Conservation (phyloP, 2,329 filamentous ascomycete genomes). For the Alternaria infectoria region DNA sequence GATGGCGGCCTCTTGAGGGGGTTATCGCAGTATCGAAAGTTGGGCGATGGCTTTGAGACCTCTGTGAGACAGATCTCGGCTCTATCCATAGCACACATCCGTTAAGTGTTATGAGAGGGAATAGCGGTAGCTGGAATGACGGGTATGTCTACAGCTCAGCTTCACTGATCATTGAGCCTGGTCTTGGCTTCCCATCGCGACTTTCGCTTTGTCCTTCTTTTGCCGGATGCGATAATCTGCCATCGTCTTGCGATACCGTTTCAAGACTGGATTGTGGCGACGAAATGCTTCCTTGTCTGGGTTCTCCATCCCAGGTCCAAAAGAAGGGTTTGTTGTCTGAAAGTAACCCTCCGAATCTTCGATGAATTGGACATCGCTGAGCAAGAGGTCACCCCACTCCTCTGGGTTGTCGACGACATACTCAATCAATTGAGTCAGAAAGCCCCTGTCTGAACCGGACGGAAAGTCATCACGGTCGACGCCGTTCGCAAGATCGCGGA, state of each 20-base stretch:
- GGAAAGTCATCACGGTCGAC: not conserved
- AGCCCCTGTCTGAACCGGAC: not conserved
- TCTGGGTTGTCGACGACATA: not conserved
- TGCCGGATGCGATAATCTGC: not conserved
- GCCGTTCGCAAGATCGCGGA: not conserved
- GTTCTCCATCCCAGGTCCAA: not conserved
- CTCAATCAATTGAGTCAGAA: not conserved
- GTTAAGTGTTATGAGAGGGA: accelerated
- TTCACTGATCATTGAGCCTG: not conserved
- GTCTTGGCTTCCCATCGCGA: not conserved
- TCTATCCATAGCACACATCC: not conserved
- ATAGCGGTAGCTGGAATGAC: not conserved
- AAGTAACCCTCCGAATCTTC: not conserved
- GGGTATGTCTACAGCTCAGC: not conserved
- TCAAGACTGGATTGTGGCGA: accelerated
- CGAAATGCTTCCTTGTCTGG: not conserved
- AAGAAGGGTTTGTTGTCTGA: not conserved
- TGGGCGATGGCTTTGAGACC: not conserved
- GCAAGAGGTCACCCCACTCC: not conserved
- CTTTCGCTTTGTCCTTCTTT: not conserved
- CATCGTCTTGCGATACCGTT: not conserved
- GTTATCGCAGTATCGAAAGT: not conserved
- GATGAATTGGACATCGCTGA: not conserved
- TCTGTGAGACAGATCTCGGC: not conserved
- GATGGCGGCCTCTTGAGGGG: no score